Evolutionary conservation across 2,329 filamentous ascomycete species (phyloP).

Genomic region (Neonectria magnoliae): DNA sequence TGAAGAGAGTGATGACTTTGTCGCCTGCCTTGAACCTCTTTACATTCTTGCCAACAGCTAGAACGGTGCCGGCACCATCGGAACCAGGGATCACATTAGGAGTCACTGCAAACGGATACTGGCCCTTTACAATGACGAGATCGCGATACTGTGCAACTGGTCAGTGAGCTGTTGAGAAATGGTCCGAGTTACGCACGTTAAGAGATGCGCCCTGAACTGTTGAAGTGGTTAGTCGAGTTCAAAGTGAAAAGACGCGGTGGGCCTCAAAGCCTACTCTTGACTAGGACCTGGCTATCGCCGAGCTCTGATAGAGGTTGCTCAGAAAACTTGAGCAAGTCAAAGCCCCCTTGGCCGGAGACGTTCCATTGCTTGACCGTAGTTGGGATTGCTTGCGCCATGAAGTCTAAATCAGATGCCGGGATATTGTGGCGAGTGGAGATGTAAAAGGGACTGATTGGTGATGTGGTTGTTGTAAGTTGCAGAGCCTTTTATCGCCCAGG

Average conservation of each 20-base stretch:
- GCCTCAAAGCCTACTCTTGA: slow-evolving; percentile 59
- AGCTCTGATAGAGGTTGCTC: slow-evolving; percentile 67
- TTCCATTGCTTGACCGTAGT: slow-evolving; percentile 66
- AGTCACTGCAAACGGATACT: slow-evolving; percentile 56
- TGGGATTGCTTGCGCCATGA: slow-evolving; percentile 43
- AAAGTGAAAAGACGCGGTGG: not conserved
- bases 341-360: slow-evolving; percentile 55
- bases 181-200: slow-evolving; percentile 49
- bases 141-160: slow-evolving; percentile 57
- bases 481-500: not conserved
- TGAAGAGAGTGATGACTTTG: slow-evolving; percentile 70
- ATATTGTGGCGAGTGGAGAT: slow-evolving; percentile 14
- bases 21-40: slow-evolving; percentile 62
- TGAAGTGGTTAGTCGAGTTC: slow-evolving; percentile 14
- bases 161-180: slow-evolving; percentile 4
- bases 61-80: slow-evolving; percentile 64
- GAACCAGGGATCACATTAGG: slow-evolving; percentile 60
- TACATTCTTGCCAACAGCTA: slow-evolving; percentile 61
- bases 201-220: slow-evolving; percentile 61
- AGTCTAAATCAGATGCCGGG: not conserved
- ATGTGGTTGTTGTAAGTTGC: not conserved
- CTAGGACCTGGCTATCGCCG: slow-evolving; percentile 77
- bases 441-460: not conserved
- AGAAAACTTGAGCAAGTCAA: slow-evolving; percentile 68
- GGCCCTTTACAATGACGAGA: slow-evolving; percentile 59